Evolutionary conservation across 371 early-diverging fungal species (phyloP), one percentile per base, ranked within the genome.

Genomic region (Coemansia sp.): DNA sequence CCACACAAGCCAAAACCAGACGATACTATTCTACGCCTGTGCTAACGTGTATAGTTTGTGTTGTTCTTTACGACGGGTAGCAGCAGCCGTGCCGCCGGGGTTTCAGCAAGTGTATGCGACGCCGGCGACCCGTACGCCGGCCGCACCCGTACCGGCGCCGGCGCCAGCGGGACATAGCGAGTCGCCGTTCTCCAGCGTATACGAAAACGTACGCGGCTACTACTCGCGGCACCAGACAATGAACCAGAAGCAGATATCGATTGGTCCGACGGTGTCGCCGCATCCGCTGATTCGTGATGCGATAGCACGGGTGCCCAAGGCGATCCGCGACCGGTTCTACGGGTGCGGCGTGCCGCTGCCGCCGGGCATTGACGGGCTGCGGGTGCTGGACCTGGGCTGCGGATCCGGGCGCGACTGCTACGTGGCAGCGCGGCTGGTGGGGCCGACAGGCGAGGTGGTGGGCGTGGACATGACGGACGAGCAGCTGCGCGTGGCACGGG

Each of bases 381-480:
- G 64, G 5, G 81, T 81, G 58, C 67, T 81, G 47, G 82, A 81
- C 50, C 58, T 81, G 32, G 82, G 82, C 9, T 81, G 78, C 55
- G 82, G 82, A n/a, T 59, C 72, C 11, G 82, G 82, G 1, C 81
- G 80, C 34, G 82, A 81, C 67, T 81, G 82, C 62, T 81, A 81
- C 62, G 78, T 81, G 54, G 81, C 80, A 4, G 76, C 81, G 18
- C 56, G 62, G 57, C 78, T 81, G 14, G 82, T 81, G 40, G 82
- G 82, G 11, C 66, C 64, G 46, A 47, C 48, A 11, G 82, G 82
- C 36, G 66, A 68, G 51, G 82, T 81, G 24, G 72, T 68, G 5
- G 82, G 82, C 36, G 63, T 81, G 11, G 82, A 81, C 67, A 81
- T 81, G 80, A 81, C 81, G 3, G 82, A 77, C 61, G 82, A 82